These are phyloP conservation scores for Aegilops speltoides DNA, from an alignment of 176 grass and related monocot species.

Conservation along the genomic window DNA sequence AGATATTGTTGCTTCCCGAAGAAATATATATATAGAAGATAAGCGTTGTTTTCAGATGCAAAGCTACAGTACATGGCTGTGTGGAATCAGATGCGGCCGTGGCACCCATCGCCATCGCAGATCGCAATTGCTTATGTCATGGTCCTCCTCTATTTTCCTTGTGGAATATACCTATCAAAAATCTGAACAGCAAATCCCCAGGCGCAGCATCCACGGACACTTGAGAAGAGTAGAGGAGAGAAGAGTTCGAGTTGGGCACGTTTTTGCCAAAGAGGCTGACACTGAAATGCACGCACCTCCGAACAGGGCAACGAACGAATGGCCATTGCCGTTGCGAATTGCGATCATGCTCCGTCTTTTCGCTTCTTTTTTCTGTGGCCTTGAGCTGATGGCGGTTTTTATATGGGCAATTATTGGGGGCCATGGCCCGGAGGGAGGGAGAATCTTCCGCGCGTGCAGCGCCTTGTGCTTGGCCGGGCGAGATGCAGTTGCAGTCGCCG, in stretches of 20 bases:
- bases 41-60: not conserved
- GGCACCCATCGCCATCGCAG: not conserved
- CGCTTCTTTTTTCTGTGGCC: not conserved
- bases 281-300: slow-evolving; percentile 28
- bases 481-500: not conserved
- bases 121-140: not conserved
- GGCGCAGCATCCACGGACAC: not conserved
- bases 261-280: slow-evolving; percentile 14
- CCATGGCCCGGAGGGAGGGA: not conserved
- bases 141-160: not conserved
- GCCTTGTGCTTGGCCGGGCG: not conserved
- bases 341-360: slow-evolving; percentile 20
- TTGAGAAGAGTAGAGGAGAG: not conserved
- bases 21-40: not conserved
- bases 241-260: slow-evolving; percentile 12
- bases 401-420: slow-evolving; percentile 41
- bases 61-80: not conserved
- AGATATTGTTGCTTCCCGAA: not conserved
- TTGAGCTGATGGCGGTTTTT: not conserved
- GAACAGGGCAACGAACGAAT: not conserved
- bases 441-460: slow-evolving; percentile 20
- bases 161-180: not conserved
- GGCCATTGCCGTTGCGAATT: not conserved
- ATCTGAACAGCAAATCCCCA: not conserved
- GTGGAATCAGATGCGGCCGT: not conserved